These are phyloP conservation scores for Fomitopsis pulvina DNA, from an alignment of 768 basidiomycete genomes.

Conservation along the genomic window DNA sequence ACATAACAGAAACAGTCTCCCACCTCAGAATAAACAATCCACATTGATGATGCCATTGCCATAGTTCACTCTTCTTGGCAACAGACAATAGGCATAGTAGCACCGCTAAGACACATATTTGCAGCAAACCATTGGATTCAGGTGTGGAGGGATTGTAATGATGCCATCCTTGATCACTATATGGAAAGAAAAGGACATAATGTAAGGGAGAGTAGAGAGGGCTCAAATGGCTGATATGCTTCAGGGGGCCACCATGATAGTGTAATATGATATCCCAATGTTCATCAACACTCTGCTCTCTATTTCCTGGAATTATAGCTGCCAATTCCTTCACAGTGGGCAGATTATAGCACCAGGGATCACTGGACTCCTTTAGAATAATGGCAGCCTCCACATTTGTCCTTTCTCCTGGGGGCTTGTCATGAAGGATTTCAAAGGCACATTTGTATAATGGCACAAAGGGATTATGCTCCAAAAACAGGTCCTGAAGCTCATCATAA, in stretches of 20 bases:
- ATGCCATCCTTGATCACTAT: conserved; percentile 34
- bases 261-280: conserved; percentile 30
- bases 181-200: conserved; percentile 39
- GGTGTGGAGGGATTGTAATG: conserved; percentile 8
- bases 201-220: conserved; percentile 32
- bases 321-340: conserved; percentile 44
- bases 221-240: conserved; percentile 28
- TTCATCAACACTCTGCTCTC: conserved; percentile 6
- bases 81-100: conserved; percentile 29
- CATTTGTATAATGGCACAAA: conserved; percentile 9
- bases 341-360: conserved; percentile 35
- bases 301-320: conserved; percentile 33
- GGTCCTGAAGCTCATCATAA: conserved; percentile 10
- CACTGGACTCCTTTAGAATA: conserved; percentile 9
- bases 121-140: not conserved
- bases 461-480: conserved; percentile 7
- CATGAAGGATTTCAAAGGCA: conserved; percentile 10
- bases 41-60: not conserved
- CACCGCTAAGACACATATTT: conserved; percentile 24
- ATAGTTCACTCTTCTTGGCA: conserved; percentile 18
- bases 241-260: conserved; percentile 19
- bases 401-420: not conserved
- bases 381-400: conserved; percentile 10
- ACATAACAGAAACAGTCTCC: conserved; percentile 38
- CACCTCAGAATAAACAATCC: conserved; percentile 27